Conservation (phyloP, 345 rosid genomes). For the Lumnitzera racemosa region DNA sequence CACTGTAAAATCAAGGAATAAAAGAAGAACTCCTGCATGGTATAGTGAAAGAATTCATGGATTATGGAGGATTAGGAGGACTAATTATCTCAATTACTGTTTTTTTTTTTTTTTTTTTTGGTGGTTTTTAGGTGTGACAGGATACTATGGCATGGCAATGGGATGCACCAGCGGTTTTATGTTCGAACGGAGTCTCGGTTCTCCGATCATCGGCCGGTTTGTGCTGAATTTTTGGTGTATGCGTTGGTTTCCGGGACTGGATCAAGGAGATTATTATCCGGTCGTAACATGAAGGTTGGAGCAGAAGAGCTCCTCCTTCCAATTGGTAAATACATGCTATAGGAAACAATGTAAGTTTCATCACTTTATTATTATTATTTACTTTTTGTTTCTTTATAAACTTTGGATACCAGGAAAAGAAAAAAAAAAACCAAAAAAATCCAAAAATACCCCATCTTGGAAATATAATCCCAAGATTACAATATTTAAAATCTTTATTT, state of each 20-base stretch:
- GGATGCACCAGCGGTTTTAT: conserved; percentile 54
- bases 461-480: no score
- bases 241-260: conserved; percentile 38
- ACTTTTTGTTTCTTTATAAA: not conserved
- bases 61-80: not conserved
- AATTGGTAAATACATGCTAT: conserved; percentile 8
- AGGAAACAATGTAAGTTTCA: conserved; percentile 8
- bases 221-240: conserved; percentile 48
- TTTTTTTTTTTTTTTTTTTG: not conserved
- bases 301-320: conserved; percentile 34
- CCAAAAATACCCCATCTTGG: no score
- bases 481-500: no score
- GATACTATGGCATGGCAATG: conserved; percentile 79
- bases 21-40: conserved; percentile 98
- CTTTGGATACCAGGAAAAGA: not conserved
- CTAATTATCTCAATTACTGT: not conserved
- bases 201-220: conserved; percentile 92
- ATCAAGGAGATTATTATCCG: conserved; percentile 14
- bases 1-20: conserved; percentile 42
- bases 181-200: conserved; percentile 58
- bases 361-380: not conserved
- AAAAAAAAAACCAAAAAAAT: no score
- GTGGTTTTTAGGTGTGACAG: conserved; percentile 74
- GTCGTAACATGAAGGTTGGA: conserved; percentile 30
- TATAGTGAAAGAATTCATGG: conserved; percentile 13